These are phyloP conservation scores for Fusarium sp. DNA, from an alignment of 2,329 filamentous ascomycete species.

Conservation along the genomic window DNA sequence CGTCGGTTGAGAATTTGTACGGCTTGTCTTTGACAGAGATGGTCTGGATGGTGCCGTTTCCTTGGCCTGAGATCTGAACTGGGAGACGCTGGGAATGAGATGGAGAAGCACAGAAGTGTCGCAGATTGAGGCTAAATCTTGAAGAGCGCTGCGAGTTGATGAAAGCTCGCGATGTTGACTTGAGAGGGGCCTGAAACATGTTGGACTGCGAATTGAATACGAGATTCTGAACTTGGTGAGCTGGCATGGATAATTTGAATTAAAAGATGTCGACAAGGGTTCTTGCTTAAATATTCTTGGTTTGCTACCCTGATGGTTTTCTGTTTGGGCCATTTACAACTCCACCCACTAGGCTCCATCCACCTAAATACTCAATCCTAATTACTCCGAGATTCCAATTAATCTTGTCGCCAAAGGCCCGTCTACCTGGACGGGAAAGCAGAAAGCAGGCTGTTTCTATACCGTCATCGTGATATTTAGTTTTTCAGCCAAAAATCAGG, in stretches of 20 bases:
- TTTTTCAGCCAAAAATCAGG: neutral
- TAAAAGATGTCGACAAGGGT: accelerated
- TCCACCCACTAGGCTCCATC: accelerated
- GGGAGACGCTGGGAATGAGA: neutral
- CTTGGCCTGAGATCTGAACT: neutral
- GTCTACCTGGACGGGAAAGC: neutral
- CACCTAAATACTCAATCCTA: neutral
- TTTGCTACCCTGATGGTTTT: neutral
- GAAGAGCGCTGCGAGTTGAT: neutral
- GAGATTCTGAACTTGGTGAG: neutral
- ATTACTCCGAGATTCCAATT: neutral
- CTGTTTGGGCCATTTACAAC: neutral
- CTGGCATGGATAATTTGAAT: accelerated
- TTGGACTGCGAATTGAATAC: neutral
- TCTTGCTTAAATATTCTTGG: neutral
- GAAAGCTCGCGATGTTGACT: neutral
- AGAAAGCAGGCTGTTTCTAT: too few species aligned
- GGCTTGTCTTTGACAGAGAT: neutral
- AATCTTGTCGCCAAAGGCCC: accelerated
- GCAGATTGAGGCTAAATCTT: neutral
- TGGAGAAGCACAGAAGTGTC: neutral
- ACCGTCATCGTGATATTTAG: too few species aligned
- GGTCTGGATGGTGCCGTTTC: neutral
- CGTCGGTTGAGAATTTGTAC: neutral
- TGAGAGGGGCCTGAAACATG: accelerated